These are phyloP conservation scores for Lactarius evosmus DNA, from an alignment of 768 basidiomycete genomes.

Conservation along the genomic window DNA sequence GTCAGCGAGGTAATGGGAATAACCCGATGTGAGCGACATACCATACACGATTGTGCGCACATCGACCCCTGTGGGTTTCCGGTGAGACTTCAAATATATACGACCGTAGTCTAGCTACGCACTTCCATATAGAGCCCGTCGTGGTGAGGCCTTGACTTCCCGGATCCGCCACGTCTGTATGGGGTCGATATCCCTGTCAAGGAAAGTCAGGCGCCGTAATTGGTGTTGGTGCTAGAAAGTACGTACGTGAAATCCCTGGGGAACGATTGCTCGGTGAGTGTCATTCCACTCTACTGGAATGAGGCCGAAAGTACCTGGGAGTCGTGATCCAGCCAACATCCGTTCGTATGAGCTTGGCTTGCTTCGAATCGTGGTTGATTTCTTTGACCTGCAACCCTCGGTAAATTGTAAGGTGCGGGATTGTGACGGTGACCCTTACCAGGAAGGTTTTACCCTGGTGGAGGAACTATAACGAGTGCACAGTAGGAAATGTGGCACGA, in stretches of 20 bases:
- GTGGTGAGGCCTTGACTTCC: conserved; percentile 53
- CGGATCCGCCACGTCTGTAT: conserved; percentile 71
- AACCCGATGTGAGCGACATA: conserved; percentile 35
- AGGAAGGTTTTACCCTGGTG: conserved; percentile 84
- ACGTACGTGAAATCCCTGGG: conserved; percentile 74
- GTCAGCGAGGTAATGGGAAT: conserved; percentile 5
- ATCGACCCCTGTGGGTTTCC: conserved; percentile 47
- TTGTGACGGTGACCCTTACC: conserved; percentile 40
- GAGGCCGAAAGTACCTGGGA: conserved; percentile 46
- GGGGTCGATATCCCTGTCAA: conserved; percentile 58
- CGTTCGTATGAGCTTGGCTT: conserved; percentile 65
- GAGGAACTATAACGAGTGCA: conserved; percentile 56
- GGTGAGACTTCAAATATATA: conserved; percentile 6
- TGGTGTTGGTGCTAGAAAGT: neutral
- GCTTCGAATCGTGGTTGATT: conserved; percentile 72
- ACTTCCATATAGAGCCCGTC: conserved; percentile 71
- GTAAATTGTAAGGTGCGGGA: conserved; percentile 4
- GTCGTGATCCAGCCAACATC: conserved; percentile 84
- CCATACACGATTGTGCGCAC: conserved; percentile 72
- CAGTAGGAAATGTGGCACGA: neutral
- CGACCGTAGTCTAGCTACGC: conserved; percentile 33
- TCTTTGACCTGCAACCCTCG: conserved; percentile 57
- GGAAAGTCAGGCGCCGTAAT: neutral
- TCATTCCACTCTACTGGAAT: neutral
- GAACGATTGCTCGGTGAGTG: conserved; percentile 4